These are phyloP conservation scores for Nicotiana benthamiana DNA, from an alignment of 257 asterid genomes.

Conservation along the genomic window DNA sequence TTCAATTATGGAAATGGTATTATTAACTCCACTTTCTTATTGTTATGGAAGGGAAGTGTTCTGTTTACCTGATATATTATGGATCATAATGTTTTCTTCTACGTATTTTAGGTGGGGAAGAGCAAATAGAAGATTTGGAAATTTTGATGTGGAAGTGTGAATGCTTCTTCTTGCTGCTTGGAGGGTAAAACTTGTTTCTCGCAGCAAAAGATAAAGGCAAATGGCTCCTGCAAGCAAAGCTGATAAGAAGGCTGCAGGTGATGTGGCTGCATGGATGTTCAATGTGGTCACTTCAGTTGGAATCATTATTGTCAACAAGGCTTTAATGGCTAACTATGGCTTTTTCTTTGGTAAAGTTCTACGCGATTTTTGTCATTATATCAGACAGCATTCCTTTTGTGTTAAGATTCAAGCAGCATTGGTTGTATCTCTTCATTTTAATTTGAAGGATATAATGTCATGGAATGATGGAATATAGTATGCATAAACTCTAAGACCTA, in stretches of 20 bases:
- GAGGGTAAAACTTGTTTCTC: constrained; percentile 35
- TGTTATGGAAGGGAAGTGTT: constrained; percentile 8
- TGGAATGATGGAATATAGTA: neutral
- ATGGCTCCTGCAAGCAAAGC: constrained; percentile 93
- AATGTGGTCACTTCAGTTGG: constrained; percentile 97
- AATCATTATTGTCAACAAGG: constrained; percentile 88
- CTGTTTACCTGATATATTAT: neutral
- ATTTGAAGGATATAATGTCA: neutral
- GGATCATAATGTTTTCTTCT: neutral
- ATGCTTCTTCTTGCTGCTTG: constrained; percentile 30
- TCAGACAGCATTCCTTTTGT: neutral
- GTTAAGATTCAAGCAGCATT: neutral
- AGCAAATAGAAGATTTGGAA: constrained; percentile 3
- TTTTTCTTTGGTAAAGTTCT: constrained; percentile 82
- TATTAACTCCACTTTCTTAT: neutral
- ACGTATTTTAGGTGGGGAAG: constrained; percentile 2
- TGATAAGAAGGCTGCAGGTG: constrained; percentile 87
- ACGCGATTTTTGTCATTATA: neutral
- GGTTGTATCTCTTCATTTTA: neutral
- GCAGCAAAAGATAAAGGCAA: constrained; percentile 15
- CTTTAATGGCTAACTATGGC: constrained; percentile 92
- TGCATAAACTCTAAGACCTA: neutral
- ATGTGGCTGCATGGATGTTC: constrained; percentile 93
- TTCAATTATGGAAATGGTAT: neutral
- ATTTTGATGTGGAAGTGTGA: constrained; percentile 34